These are phyloP conservation scores for Neopestalotiopsis clavispora DNA, from an alignment of 2,329 filamentous ascomycete genomes.

Conservation along the genomic window DNA sequence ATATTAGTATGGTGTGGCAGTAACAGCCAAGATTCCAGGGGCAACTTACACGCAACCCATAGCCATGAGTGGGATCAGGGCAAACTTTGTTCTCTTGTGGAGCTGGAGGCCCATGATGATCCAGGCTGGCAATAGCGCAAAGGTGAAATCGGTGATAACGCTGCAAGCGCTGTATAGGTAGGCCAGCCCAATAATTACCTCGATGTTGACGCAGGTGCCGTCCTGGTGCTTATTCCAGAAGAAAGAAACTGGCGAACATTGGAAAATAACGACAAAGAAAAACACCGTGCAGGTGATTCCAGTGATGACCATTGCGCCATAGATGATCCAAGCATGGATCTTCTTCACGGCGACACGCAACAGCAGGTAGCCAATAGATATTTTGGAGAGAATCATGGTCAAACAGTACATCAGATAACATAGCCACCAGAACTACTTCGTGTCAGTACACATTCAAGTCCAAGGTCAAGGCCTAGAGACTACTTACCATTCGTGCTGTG, in stretches of 20 bases:
- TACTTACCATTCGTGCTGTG: constrained; percentile 6
- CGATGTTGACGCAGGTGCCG: constrained; percentile 30
- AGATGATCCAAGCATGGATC: constrained; percentile 26
- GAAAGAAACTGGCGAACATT: constrained; percentile 25
- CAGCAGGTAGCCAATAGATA: constrained; percentile 26
- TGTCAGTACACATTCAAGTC: neutral
- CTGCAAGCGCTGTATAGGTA: constrained; percentile 50
- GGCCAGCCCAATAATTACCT: constrained; percentile 47
- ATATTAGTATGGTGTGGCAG: neutral
- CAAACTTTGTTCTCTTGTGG: constrained; percentile 48
- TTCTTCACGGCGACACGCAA: constrained; percentile 24
- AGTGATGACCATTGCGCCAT: constrained; percentile 22
- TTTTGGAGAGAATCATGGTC: constrained; percentile 26
- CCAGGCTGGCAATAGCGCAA: constrained; percentile 52
- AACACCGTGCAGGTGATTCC: constrained; percentile 24
- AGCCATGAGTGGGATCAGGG: constrained; percentile 51
- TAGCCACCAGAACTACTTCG: constrained; percentile 19
- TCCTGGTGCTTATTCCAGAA: constrained; percentile 26
- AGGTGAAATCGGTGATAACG: constrained; percentile 53
- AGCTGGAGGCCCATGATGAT: constrained; percentile 54
- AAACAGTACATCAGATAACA: constrained; percentile 24
- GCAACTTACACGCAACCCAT: constrained; percentile 47
- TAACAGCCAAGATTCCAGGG: neutral
- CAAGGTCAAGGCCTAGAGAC: neutral
- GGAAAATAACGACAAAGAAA: constrained; percentile 27